Percentiles rank a stretch among this genome's conserved stretches.
Conservation (phyloP, 768 basidiomycete genomes). For the Tephrocybe sp. region DNA sequence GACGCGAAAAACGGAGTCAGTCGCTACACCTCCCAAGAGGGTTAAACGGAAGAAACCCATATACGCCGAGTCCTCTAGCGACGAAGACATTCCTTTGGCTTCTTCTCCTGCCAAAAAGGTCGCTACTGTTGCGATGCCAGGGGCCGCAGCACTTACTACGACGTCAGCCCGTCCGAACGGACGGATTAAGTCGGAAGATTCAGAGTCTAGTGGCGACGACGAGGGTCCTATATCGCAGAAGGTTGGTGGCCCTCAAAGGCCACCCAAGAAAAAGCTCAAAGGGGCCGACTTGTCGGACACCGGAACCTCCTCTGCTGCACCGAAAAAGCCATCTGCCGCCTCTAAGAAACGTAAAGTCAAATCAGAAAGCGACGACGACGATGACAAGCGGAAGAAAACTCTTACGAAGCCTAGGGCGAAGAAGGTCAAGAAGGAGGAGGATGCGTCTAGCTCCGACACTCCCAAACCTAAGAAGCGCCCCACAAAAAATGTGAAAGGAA, state of each 20-base stretch:
- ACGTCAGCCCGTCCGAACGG: constrained; percentile 30
- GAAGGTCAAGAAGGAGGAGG: constrained; percentile 54
- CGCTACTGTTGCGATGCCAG: constrained; percentile 37
- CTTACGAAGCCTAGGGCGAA: constrained; percentile 47
- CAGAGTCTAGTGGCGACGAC: constrained; percentile 38
- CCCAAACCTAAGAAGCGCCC: constrained; percentile 45
- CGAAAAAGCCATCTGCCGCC: constrained; percentile 32
- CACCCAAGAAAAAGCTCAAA: constrained; percentile 65
- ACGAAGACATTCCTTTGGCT: constrained; percentile 70
- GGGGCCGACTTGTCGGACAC: constrained; percentile 46
- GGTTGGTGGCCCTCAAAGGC: constrained; percentile 48
- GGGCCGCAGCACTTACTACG: constrained; percentile 37
- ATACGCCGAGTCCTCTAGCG: constrained; percentile 59
- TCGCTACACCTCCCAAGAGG: constrained; percentile 31
- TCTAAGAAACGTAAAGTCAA: constrained; percentile 46
- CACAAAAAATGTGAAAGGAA: constrained; percentile 40
- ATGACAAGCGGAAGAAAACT: constrained; percentile 45
- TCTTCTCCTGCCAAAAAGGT: constrained; percentile 64
- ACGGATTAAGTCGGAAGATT: constrained; percentile 31
- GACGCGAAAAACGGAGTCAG: constrained; percentile 43
- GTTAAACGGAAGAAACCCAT: constrained; percentile 62
- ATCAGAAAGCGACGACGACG: constrained; percentile 46
- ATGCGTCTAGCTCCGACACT: constrained; percentile 36
- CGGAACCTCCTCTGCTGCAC: constrained; percentile 32
- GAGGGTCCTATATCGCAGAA: constrained; percentile 43